Evolutionary conservation across 2,329 filamentous ascomycete species (phyloP), one percentile per base, ranked within the genome.

Genomic region (Bipolaris sorokiniana): DNA sequence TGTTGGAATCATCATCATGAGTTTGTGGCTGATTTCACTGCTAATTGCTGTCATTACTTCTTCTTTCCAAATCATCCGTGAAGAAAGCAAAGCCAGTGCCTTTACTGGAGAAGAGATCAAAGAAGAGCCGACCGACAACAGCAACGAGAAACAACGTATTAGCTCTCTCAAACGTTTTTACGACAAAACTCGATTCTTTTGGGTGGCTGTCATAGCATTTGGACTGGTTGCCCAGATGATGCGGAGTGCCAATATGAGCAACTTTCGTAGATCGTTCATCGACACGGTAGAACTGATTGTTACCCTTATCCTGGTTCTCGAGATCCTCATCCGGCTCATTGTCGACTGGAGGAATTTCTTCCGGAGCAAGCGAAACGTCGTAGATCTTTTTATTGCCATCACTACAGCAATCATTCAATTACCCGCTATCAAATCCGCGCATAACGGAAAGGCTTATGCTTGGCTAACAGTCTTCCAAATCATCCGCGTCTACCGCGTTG

Each of bases 1-100:
- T 38, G 79, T 80, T 54, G 86, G 83, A 1, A 94, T 97, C 72
- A 88, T 99, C 69, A 91, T 99, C 63, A 86, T 99, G 83, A 95
- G 92, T 81, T 83, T 99, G 48, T 99, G 95, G 95, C 85, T 99
- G 69, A 92, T 96, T 62, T 98, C 97, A 75, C 85, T 99, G 78
- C 77, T 90, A 45, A 96, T 99, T 71, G 95, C 95, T 3, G 95
- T 99, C 69, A 99, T 99, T 73, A 99, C 95, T 0, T 97, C 95
- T 5, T 97, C 94, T 1, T 99, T 99, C 71, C 95, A 99, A 74
- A 91, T 99, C 64, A 99, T 99, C 67, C 87, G 95, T 62, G 96
- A 99, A 79, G 95, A 99, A 75, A 96, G 92, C 78, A 93, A 90
- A 76, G 88, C 90, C 31, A 97, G 93, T 79, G 95, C 96, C 3